These are phyloP conservation scores for Elongisporangium anandrum DNA, from an alignment of 352 stramenopile genomes.

Conservation along the genomic window DNA sequence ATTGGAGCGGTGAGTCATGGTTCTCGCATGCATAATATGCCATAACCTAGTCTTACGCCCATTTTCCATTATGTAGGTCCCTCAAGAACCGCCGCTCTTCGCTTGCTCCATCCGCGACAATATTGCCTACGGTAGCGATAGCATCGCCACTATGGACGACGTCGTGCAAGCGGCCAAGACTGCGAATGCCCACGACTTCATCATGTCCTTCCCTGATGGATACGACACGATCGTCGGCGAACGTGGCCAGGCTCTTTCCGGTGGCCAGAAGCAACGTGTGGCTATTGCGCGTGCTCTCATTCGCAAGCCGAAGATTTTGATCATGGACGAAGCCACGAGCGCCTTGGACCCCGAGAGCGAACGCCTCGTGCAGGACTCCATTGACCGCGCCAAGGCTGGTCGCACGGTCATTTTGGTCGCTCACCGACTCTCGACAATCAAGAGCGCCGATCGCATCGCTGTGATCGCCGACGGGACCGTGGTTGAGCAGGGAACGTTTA, in stretches of 20 bases:
- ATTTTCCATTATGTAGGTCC: constrained; percentile 36
- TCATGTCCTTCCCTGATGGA: constrained; percentile 64
- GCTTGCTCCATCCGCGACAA: constrained; percentile 73
- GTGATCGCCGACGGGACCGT: constrained; percentile 87
- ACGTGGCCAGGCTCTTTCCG: constrained; percentile 63
- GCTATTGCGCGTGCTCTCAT: constrained; percentile 71
- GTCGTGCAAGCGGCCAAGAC: constrained; percentile 55
- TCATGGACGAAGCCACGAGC: constrained; percentile 75
- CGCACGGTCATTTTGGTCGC: constrained; percentile 97
- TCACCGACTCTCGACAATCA: constrained; percentile 94
- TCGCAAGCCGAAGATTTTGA: constrained; percentile 72
- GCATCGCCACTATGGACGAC: constrained; percentile 42
- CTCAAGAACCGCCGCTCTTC: constrained; percentile 71
- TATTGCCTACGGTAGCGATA: constrained; percentile 65
- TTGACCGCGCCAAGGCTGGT: constrained; percentile 69
- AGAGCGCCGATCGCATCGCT: constrained; percentile 88
- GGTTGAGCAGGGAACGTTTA: constrained; percentile 80
- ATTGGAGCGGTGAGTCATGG: constrained; percentile 49
- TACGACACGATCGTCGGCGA: constrained; percentile 79
- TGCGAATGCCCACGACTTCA: constrained; percentile 81
- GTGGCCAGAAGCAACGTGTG: constrained; percentile 79
- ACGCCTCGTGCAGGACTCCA: constrained; percentile 69
- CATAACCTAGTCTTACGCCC: too few relatives aligned
- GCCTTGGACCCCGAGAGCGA: constrained; percentile 77
- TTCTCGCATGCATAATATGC: too few relatives aligned